Conservation (phyloP, 192 early-diverging fungal species). For the Coemansia sp. region DNA sequence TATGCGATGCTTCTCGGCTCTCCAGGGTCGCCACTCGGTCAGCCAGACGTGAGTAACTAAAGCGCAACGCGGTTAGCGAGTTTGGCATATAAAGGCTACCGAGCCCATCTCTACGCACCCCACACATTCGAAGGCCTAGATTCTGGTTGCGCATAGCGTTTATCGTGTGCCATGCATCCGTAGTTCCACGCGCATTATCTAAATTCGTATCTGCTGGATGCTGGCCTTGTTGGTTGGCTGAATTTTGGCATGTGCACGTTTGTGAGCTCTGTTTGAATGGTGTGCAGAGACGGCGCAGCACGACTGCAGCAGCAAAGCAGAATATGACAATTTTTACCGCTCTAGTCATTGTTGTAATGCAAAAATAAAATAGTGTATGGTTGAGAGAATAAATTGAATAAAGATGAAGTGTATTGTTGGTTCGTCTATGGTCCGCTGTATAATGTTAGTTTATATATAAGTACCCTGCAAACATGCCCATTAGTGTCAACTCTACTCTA, state of each 20-base stretch:
- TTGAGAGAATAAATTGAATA: not conserved
- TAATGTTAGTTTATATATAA: not conserved
- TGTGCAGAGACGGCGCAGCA: not conserved
- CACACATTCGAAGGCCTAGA: not conserved
- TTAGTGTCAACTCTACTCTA: not conserved
- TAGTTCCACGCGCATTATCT: not conserved
- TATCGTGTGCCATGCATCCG: not conserved
- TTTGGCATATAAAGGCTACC: not conserved
- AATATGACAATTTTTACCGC: not conserved
- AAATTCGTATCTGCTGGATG: not conserved
- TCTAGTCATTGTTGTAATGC: not conserved
- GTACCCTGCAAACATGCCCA: not conserved
- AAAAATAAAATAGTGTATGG: not conserved
- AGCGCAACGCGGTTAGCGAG: not conserved
- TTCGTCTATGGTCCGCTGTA: not conserved
- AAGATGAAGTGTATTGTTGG: not conserved
- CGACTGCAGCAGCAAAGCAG: not conserved
- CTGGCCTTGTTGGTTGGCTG: not conserved
- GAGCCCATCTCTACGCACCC: not conserved
- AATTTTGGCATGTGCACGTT: not conserved
- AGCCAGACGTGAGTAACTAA: not conserved
- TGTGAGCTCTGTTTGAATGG: not conserved
- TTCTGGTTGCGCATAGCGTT: not conserved
- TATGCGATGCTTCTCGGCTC: not conserved
- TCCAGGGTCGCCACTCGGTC: constrained; percentile 8